Conservation (phyloP, 192 early-diverging fungal species). For the Neocallimastix lanati region DNA sequence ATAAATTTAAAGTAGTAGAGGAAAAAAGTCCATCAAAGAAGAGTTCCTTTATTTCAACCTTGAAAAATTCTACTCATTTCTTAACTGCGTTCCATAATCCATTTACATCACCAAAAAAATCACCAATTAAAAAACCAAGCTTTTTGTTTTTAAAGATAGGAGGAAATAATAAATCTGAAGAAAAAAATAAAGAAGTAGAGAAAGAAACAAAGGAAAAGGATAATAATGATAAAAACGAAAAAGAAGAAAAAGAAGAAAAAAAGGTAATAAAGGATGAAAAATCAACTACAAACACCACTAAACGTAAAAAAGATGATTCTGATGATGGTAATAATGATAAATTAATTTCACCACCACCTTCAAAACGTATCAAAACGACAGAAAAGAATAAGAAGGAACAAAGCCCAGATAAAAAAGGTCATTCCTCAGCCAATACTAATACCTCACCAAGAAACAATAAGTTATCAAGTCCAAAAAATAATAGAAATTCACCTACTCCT, state of each 20-base stretch:
- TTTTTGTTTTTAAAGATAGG: background rate
- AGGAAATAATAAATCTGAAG: too few species aligned
- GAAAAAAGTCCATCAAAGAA: background rate
- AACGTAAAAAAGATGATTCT: background rate
- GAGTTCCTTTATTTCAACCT: background rate
- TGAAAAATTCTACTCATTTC: background rate
- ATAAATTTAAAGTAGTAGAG: background rate
- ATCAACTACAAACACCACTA: background rate
- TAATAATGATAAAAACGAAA: background rate
- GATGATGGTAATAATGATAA: background rate
- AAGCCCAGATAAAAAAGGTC: too few species aligned
- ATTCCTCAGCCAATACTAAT: too few species aligned
- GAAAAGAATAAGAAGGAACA: too few species aligned
- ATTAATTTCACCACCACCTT: background rate
- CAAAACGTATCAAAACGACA: background rate
- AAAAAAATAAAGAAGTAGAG: background rate
- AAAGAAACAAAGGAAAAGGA: background rate
- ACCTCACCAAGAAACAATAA: too few species aligned
- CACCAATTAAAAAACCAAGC: background rate
- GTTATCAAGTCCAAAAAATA: too few species aligned
- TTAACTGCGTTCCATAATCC: background rate
- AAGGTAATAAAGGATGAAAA: too few species aligned
- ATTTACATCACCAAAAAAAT: background rate
- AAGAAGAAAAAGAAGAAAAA: background rate
- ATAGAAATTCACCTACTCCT: too few species aligned